A percentile compares a stretch with the other conserved stretches of the same genome.
Conservation (phyloP, 2,329 filamentous ascomycete species). For the Ceratocystis papillata region DNA sequence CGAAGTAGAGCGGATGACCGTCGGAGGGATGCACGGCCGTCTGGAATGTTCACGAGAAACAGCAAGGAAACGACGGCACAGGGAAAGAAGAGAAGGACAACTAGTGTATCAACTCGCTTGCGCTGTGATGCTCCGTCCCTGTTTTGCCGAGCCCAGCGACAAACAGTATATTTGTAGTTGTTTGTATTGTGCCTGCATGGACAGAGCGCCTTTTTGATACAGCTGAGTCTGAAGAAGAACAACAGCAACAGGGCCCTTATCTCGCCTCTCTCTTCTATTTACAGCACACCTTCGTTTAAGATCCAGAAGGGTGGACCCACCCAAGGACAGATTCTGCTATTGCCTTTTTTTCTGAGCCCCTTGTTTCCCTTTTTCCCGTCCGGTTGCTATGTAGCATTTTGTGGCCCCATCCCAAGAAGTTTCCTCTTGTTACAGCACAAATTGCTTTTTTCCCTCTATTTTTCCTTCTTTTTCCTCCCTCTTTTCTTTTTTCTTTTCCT, state of each 20-base stretch:
- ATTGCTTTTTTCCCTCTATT: slow-evolving; percentile 14
- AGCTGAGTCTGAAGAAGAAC: no score
- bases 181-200: not conserved
- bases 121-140: not conserved
- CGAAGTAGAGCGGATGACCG: not conserved
- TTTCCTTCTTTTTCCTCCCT: slow-evolving; percentile 13
- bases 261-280: not conserved
- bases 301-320: no score
- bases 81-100: not conserved
- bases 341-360: slow-evolving; percentile 6
- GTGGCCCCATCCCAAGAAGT: slow-evolving; percentile 18
- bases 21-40: not conserved
- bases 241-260: not conserved
- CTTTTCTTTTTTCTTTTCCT: slow-evolving; percentile 18
- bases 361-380: slow-evolving; percentile 12
- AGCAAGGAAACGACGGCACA: not conserved
- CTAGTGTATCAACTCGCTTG: not conserved
- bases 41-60: no score
- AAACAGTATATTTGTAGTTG: not conserved
- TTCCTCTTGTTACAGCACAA: slow-evolving; percentile 5
- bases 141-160: not conserved
- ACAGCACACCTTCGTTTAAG: not conserved
- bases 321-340: not conserved
- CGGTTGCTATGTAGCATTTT: slow-evolving; percentile 16
- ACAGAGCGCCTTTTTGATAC: no score